Percentiles rank a stretch among this genome's conserved stretches.
Evolutionary conservation across 208 protist genomes (phyloP).

Genomic region (Perkinsela sp.): DNA sequence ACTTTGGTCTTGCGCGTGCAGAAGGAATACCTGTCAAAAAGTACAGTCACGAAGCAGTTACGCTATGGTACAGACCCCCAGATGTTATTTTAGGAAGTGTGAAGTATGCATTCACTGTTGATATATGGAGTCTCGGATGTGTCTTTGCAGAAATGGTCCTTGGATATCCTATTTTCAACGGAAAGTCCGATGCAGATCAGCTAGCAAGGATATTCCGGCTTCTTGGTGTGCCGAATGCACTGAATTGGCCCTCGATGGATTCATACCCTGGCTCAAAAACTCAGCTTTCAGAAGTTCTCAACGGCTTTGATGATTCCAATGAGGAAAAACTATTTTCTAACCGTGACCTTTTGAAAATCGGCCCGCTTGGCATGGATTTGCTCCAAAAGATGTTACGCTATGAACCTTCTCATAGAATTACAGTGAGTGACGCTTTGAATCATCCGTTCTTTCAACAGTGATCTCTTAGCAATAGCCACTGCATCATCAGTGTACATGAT

Average conservation of each 20-base stretch:
- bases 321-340: conserved; percentile 5
- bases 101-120: conserved; percentile 43
- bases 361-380: conserved; percentile 21
- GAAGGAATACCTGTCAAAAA: conserved; percentile 69
- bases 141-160: conserved; percentile 74
- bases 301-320: conserved; percentile 4
- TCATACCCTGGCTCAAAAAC: conserved; percentile 19
- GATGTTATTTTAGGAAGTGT: conserved; percentile 59
- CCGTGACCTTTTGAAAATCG: conserved; percentile 12
- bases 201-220: conserved; percentile 49
- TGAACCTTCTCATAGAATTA: conserved; percentile 26
- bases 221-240: conserved; percentile 68
- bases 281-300: conserved; percentile 10
- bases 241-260: conserved; percentile 66
- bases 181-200: conserved; percentile 57
- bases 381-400: conserved; percentile 25
- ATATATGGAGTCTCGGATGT: conserved; percentile 72
- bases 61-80: conserved; percentile 73
- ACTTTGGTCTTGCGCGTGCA: conserved; percentile 52
- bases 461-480: no score
- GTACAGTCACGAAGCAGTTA: conserved; percentile 65
- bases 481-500: no score
- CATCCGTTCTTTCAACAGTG: conserved; percentile 30
- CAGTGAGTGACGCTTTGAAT: conserved; percentile 18
- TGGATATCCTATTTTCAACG: conserved; percentile 41